Evolutionary conservation across 768 basidiomycete genomes (phyloP), one percentile per base, ranked within the genome.

Genomic region (Coprinopsis sp.): DNA sequence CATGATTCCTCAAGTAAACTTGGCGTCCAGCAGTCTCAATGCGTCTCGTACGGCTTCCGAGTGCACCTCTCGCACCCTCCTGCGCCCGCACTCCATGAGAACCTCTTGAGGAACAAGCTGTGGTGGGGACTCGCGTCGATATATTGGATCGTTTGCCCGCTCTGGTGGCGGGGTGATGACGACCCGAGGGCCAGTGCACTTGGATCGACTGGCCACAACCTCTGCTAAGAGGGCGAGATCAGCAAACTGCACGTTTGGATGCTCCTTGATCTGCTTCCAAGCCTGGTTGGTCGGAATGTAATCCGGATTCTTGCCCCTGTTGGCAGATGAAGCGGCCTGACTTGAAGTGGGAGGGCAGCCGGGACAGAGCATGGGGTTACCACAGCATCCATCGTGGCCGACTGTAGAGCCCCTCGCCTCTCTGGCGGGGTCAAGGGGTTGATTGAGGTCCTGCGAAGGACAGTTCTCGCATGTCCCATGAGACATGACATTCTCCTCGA

Each of bases 221-320:
- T 91, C 90, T 2, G 92, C 92, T 34, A 95, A 77, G 44, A 95
- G 72, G 2, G 80, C 67, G 43, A 95, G 71, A 65, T 94, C 89
- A 12, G 88, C 79, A 60, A 92, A 92, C 24, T 82, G 78, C 44
- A 88, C 83, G 54, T 91, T 93, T 2, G 92, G 92, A 64, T 95
- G 92, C 10, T 81, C 79, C 65, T 92, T 91, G 51, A 94, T 72
- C 53, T 82, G 82, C 23, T 77, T 78, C 87, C 91, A 93, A 6
- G 90, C 90, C 46, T 83, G 81, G 58, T 84, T 84, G 46, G 87
- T 89, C 16, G 89, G 78, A 28, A 92, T 84, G 6, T 77, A 82
- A 44, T 83, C 79, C 19, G 64, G 46, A 31, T 56, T 44, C 54
- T 48, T 38, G 43, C 44, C 45, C 50, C 50, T 51, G 23, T 37